Evolutionary conservation across 768 basidiomycete genomes (phyloP), one percentile per base, ranked within the genome.

Genomic region (Coprinopsis sp.): DNA sequence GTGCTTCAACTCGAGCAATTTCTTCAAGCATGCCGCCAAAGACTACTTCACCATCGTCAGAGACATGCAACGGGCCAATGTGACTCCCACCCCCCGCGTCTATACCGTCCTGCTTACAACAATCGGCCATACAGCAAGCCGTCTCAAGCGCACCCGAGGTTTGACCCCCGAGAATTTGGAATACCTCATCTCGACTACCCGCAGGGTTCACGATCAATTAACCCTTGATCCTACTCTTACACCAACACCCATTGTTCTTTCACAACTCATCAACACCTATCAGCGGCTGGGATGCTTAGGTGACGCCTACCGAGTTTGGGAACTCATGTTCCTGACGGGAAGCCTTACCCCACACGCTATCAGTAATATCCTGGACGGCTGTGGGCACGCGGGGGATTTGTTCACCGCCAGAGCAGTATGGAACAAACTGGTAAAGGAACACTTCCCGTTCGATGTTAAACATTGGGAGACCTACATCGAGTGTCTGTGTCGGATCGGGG

Each of bases 241-340:
- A 7, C 85, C 90, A 2, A 84, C 91, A 38, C 60, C 69, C 7
- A 63, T 69, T 2, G 70, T 91, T 11, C 83, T 87, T 76, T 94
- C 92, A 59, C 79, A 88, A 56, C 68, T 96, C 51, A 90, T 96
- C 87, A 80, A 90, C 62, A 82, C 89, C 1, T 97, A 94, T 64
- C 82, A 87, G 55, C 82, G 82, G n/a, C 71, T 84, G 6, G 81
- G 80, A 4, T 81, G 79, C 49, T 87, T 84, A 51, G 68, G 66
- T 1, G 85, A 88, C 47, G 82, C 86, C 13, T 84, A 79, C 54
- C 73, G 82, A 28, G 74, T 95, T 2, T 97, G 92, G 91, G 82
- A 91, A 58, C 71, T 72, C 58, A 73, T 90, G 63, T 77, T 76
- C 56, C 56, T 79, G 33, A 67, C 78, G n/a, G 72, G 76, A 14